Evolutionary conservation across 2,329 filamentous ascomycete species (phyloP), one percentile per base, ranked within the genome.

Genomic region (Canariomyces notabilis): DNA sequence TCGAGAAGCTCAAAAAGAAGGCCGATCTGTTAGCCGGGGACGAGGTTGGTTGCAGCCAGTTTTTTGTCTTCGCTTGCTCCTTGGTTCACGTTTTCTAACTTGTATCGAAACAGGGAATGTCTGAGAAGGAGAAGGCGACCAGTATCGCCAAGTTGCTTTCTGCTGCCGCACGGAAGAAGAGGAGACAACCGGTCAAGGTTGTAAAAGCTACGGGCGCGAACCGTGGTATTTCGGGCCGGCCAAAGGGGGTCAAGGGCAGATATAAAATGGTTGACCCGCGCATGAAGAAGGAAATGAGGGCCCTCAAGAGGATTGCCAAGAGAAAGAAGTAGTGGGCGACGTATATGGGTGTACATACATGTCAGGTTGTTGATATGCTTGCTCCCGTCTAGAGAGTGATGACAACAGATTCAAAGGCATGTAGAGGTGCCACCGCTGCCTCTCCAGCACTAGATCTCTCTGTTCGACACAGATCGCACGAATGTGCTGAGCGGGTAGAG

Each of bases 1-100:
- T 98, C 22, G 93, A 98, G 77, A 96, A 95, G 72, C 73, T 98
- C 54, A 88, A 89, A 72, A 95, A 94, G 82, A 98, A 98, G 78
- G 88, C 83, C n/a, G 90, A 94, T 32, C 70, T 95, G 59, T 70
- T 98, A 41, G 85, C 83, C 16, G 87, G 89, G 48, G 91, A 95
- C 57, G 91, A 96, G 65, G 53, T 53, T 42, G n/a, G 48, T 51
- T 29, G 16, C 32, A 14, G 4, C 29, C 19, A 16, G 6, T 33
- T 4, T 15, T 14, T 41, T 35, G 9, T 11, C 12, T 21, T 12
- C 21, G 3, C n/a, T 2, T 16, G 8, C 2, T 37, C n/a, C 21
- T 29, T 31, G 15, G 3, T 40, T 20, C 14, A 11, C 22, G 12
- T 5, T 34, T 49, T 16, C 44, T 48, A 12, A 52, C 37, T 9